Base-by-base conservation (phyloP, 2,329 filamentous ascomycete species). In the Calonectria crousiana region DNA sequence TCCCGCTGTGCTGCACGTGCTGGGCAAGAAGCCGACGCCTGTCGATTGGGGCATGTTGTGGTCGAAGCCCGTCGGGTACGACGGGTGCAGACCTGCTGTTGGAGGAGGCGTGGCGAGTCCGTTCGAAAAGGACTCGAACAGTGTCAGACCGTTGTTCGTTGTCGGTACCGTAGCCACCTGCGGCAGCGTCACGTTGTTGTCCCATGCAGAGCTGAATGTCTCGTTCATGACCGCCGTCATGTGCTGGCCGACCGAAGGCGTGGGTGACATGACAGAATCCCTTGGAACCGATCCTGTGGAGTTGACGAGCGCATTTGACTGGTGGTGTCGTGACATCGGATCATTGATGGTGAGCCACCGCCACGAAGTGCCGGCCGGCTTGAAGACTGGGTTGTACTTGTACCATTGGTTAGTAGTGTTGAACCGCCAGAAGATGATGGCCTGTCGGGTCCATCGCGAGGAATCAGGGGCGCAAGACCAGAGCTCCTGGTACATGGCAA, bases 401-500 rank as follows among this genome's bases (percentile, higher is more conserved):
- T 87, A 86, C 84, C 89, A 90, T 85, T 87, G 77, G 87, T 90
- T 84, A 83, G 87, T 86, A 14, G 85, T 86, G 81, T 86, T 86
- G 82, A 93, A 93, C 2, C 90, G 91, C 92, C 92, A 93, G 47
- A 93, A 86, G 69, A 93, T 87, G 71, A 93, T 88, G 41, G 87
- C 88, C 65, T 91, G 89, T n/a, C 90, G 88, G 13, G 86, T 88
- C 89, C 90, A 93, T 78, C 85, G 82, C 58, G 81, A 81, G 20
- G 84, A 84, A 72, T 87, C 86, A 8, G 88, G 88, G 5, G 89
- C 83, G 75, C 84, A 84, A 4, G 90, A 92, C 88, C 89, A 92
- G 44, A 93, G 87, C 84, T 93, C 92, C 81, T 93, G 92, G 81
- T 92, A 91, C 91, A 93, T 93, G 81, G 90, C 90, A 58, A 93